phyloP scores from a whole-genome alignment of 306 rosid genomes.

The Aeschynomene evenia region DNA sequence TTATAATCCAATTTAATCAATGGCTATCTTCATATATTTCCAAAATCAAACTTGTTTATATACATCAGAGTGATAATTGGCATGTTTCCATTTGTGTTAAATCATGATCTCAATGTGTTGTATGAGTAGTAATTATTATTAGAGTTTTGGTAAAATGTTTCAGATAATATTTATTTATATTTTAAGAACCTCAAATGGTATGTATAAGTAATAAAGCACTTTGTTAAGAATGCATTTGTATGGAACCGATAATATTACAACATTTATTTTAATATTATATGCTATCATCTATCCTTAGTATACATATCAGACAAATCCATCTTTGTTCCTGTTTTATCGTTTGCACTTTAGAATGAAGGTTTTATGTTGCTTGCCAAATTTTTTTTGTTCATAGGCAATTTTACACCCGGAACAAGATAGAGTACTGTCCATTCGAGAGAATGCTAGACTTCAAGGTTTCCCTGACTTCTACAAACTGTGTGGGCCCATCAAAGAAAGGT shows the following conservation, averaged over 20 bases:
- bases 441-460: slow-evolving; percentile 95
- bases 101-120: neutral
- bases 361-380: neutral
- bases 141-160: neutral
- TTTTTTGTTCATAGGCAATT: slow-evolving; percentile 44
- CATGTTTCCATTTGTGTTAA: neutral
- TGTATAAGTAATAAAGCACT: neutral
- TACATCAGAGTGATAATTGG: neutral
- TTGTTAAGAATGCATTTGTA: neutral
- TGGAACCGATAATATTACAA: neutral
- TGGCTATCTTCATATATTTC: neutral
- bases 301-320: neutral
- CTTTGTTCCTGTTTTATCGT: neutral
- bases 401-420: slow-evolving; percentile 86
- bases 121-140: neutral
- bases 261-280: neutral
- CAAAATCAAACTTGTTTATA: neutral
- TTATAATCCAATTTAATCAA: neutral
- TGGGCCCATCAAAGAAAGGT: slow-evolving; percentile 83
- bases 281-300: neutral
- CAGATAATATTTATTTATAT: neutral
- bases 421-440: slow-evolving; percentile 68
- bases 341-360: neutral
- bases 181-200: neutral
- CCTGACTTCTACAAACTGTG: slow-evolving; percentile 71